Evolutionary conservation across 106 monocot species (phyloP), one percentile per base, ranked within the genome.

Genomic region (Iris macrosiphon): DNA sequence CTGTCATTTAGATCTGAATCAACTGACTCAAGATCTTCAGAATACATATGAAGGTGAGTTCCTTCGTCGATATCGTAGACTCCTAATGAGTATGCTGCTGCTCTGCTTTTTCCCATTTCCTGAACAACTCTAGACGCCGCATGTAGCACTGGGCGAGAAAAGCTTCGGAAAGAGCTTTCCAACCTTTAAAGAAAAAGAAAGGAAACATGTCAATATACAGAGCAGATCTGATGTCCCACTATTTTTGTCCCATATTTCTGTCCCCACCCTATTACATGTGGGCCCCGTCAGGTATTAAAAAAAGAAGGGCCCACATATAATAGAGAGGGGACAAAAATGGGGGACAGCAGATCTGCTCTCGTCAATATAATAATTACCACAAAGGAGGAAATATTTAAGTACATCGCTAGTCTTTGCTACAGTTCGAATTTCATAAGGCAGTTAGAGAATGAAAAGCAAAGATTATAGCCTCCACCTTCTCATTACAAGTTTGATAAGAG

Each of bases 101-200:
- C 89, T 63, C 96, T 82, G 75, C 96, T 96, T 73, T 83, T 96
- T 40, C 96, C 96, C 82, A 96, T 87, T 69, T 96, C 96, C 59
- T 78, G 86, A 63, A 96, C 96, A 66, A 96, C 96, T 62, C 96
- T 79, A 10, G 96, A 85, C 29, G 96, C 90, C 28, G 90, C 86
- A 75, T 96, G 96, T 65, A 96, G 86, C 29, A 90, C 90, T 31
- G 96, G 96, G 4, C 96, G 89, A 67, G 96, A 96, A 51, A 87
- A 96, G 75, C 83, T 96, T 23, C 96, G 79, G 57, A 96, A 96
- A 29, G 96, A 96, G 65, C 82, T 90, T 63, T 96, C 96, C 77
- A 96, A 60, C 65, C 96, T 85, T 43, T 5, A 51, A 47, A 40
- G 35, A 23, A 31, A 4, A 31, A 50, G 15, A 55, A 41, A 47